These are phyloP conservation scores for Anthracocystis panici-leucophaei DNA, from an alignment of 1,284 basidiomycete species.

Conservation along the genomic window DNA sequence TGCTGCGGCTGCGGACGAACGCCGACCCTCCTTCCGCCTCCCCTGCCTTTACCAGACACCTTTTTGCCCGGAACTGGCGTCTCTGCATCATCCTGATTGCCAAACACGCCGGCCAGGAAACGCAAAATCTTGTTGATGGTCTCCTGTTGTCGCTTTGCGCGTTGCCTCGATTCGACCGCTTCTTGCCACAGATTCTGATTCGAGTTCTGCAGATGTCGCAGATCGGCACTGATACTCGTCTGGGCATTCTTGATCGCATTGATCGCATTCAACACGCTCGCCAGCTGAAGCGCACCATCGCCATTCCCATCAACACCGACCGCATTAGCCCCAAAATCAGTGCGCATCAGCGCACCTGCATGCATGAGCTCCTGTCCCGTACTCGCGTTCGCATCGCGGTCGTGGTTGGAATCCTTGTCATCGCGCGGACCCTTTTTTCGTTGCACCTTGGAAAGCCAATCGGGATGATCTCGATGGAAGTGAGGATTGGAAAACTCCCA, in stretches of 20 bases:
- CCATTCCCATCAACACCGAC: constrained; percentile 8
- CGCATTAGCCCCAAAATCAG: constrained; percentile 41
- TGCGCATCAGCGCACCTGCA: constrained; percentile 51
- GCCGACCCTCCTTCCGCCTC: constrained; percentile 63
- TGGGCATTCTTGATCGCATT: constrained; percentile 91
- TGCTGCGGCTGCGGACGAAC: constrained; percentile 42
- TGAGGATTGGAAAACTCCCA: constrained; percentile 94
- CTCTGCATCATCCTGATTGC: constrained; percentile 72
- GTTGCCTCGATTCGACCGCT: constrained; percentile 80
- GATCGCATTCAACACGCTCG: constrained; percentile 80
- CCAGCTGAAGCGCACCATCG: constrained; percentile 55
- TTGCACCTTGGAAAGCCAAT: constrained; percentile 88
- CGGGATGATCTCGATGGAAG: constrained; percentile 89
- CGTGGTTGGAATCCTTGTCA: constrained; percentile 42
- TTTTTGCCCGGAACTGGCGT: constrained; percentile 29
- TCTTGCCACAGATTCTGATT: constrained; percentile 95
- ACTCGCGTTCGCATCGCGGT: constrained; percentile 26
- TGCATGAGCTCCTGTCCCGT: constrained; percentile 45
- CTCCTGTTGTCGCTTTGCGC: constrained; percentile 91
- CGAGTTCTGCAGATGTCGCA: constrained; percentile 86
- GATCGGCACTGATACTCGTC: constrained; percentile 84
- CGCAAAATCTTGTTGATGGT: constrained; percentile 96
- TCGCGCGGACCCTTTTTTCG: constrained; percentile 73
- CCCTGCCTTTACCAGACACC: constrained; percentile 37
- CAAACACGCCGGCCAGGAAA: constrained; percentile 93